Base-by-base conservation (phyloP, 2,329 filamentous ascomycete species). In the Leptographium procerum region DNA sequence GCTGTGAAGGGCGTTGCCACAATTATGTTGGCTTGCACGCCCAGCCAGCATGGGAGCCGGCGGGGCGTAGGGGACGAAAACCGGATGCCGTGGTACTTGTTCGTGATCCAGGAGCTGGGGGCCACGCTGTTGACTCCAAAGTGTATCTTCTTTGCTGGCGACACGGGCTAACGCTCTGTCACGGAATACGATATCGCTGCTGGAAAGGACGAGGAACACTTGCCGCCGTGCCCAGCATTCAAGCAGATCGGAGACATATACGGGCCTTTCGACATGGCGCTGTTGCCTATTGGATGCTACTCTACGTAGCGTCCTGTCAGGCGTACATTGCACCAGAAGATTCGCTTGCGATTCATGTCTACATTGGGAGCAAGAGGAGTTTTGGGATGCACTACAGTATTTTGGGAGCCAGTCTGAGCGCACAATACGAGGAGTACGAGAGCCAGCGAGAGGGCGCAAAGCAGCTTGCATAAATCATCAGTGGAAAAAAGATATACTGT, bases 281-380 rank as follows among this genome's bases (percentile, higher is more conserved):
- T 96, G 58, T 95, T 96, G 63, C 92, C 92, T 45, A 96, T 96
- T 64, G 91, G 91, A 57, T 92, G 91, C 4, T 96, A 96, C 70
- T 77, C 82, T 87, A 0, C 78, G 88, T 33, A 72, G 69, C 57
- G 69, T 92, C 63, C 90, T 92, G 77, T 89, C 85, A 52, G 75
- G 84, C 28, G 85, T 95, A 78, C 91, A 97, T 69, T 86, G 88
- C 16, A 88, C 92, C 92, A 0, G 86, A 84, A 64, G 92, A 96
- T 69, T 82, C 86, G 0, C 90, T 95, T 31, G 89, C 91, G 65
- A 96, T 97, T 65, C 96, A 96, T 71, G 70, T 77, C 10, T 91
- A 96, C 65, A 95, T 89, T 0, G 80, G 80, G 64, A 96, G 91
- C 74, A 77, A 81, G 66, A 76, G 74, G n/a, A 91, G 90, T 28